Evolutionary conservation across 164 flowering plant species (phyloP).

Genomic region (Tinospora cordifolia): DNA sequence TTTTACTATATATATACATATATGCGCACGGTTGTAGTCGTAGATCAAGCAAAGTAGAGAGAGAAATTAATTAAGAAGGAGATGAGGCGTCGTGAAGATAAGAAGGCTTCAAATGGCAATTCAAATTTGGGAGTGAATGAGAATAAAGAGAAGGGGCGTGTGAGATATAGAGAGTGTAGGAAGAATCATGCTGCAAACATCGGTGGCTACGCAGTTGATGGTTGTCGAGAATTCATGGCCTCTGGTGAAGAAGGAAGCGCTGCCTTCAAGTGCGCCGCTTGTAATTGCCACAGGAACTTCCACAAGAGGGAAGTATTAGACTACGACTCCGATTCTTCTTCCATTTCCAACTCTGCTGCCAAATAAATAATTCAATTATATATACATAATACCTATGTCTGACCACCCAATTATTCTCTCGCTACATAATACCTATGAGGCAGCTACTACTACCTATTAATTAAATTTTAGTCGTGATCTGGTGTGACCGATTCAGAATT

Average conservation of each 20-base stretch:
- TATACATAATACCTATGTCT: too few relatives aligned
- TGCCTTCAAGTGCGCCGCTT: conserved; percentile 33
- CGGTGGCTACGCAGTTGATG: conserved; percentile 34
- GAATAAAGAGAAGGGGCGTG: conserved; percentile 16
- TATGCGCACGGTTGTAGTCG: too few relatives aligned
- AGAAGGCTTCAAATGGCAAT: conserved; percentile 20
- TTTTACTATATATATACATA: too few relatives aligned
- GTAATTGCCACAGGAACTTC: conserved; percentile 35
- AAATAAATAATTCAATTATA: not conserved
- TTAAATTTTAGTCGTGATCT: too few relatives aligned
- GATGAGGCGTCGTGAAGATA: conserved; percentile 24
- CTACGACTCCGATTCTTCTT: conserved; percentile 19
- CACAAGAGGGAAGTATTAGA: conserved; percentile 28
- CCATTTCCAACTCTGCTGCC: conserved; percentile 14
- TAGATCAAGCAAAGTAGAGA: too few relatives aligned
- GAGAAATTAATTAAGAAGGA: too few relatives aligned
- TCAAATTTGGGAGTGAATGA: conserved; percentile 11
- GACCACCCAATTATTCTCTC: too few relatives aligned
- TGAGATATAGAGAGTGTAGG: conserved; percentile 30
- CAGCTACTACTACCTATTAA: not conserved
- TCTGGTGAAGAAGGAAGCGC: conserved; percentile 35
- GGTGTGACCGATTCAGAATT: too few relatives aligned
- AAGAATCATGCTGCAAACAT: conserved; percentile 35
- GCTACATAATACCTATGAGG: not conserved
- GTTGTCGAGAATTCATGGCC: conserved; percentile 35